phyloP scores from a whole-genome alignment of 1,139 yeast genomes.

The Taphrina sp. region DNA sequence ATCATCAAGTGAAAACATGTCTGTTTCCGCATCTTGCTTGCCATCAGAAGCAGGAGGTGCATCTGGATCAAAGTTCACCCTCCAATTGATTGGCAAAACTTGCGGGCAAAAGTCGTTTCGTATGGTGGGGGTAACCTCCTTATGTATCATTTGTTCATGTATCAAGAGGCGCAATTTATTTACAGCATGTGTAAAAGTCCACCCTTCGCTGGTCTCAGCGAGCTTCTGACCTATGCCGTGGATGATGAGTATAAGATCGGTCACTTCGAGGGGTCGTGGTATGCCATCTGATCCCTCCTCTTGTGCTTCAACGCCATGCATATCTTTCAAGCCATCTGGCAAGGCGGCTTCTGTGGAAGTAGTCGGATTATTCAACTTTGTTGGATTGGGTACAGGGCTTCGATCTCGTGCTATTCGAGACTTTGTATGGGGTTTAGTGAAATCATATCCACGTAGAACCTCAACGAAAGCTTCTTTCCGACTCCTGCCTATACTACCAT shows the following conservation, averaged over 20 bases:
- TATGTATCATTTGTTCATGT: conserved; percentile 41
- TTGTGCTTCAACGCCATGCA: conserved; percentile 8
- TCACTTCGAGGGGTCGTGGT: conserved; percentile 15
- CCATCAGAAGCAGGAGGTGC: conserved; percentile 36
- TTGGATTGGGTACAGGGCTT: conserved; percentile 1
- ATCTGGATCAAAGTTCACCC: conserved; percentile 44
- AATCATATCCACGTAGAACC: conserved; percentile 27
- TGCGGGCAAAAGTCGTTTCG: conserved; percentile 41
- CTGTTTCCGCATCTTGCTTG: conserved; percentile 25
- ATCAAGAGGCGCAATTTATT: conserved; percentile 58
- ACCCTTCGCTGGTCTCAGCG: conserved; percentile 73
- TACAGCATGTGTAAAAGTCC: conserved; percentile 83
- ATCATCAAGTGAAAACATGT: conserved; percentile 63
- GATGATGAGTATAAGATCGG: conserved; percentile 64
- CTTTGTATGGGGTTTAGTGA: not conserved
- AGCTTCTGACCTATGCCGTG: conserved; percentile 94
- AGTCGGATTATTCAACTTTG: not conserved
- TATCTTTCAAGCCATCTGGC: conserved; percentile 7
- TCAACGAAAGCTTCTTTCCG: conserved; percentile 13
- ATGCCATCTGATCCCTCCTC: conserved; percentile 16
- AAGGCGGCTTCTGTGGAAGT: not conserved
- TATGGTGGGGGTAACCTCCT: conserved; percentile 41
- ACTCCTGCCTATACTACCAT: conserved; percentile 11
- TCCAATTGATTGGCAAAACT: conserved; percentile 49
- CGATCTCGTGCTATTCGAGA: not conserved